Base-by-base conservation (phyloP, 192 early-diverging fungal species). In the Paraglomus occultum region DNA sequence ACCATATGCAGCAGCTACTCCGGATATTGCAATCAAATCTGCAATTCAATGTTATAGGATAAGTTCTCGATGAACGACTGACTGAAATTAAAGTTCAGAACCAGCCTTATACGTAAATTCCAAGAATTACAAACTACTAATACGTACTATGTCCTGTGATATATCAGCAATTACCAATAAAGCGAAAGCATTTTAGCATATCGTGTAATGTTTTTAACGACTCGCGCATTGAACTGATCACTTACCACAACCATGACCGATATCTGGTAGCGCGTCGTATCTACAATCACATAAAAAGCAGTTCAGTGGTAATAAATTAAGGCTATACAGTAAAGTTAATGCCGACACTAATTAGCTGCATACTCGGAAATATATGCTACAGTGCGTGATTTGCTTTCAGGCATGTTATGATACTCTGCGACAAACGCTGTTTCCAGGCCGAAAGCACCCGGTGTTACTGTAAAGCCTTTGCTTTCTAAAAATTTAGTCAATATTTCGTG, bases 351-450 rank as follows among this genome's bases (percentile, higher is more conserved):
- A 31, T 31, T 31, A 31, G n/a, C 14, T 40, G 4, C 8, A 40
- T 58, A 59, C 54, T 59, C 67, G 0, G 67, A 70, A 59, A 59
- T 70, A 49, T 59, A 70, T 59, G 67, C 57, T 38, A 70, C 54
- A 10, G 51, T 49, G 8, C 45, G 17, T 39, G 45, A 45, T 59
- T 49, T 10, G 47, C 82, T 84, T 46, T 74, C 51, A 15, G 42
- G 22, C 9, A 72, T 77, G 39, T 82, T 74, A 18, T 55, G 58
- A 64, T 81, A 89, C 47, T 87, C 84, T 9, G 92, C 89, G 22
- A 87, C 71, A 73, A 95, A 95, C 0, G 90, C 89, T 1, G 93
- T 95, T 49, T 84, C 76, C 11, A 95, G 64, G 0, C 83, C 88
- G 74, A 65, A 88, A 6, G 83, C 88, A 11, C 80, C 55, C 2